Base-by-base conservation (phyloP, 2,329 filamentous ascomycete genomes). In the Paracorniculantispora psalliotae region DNA sequence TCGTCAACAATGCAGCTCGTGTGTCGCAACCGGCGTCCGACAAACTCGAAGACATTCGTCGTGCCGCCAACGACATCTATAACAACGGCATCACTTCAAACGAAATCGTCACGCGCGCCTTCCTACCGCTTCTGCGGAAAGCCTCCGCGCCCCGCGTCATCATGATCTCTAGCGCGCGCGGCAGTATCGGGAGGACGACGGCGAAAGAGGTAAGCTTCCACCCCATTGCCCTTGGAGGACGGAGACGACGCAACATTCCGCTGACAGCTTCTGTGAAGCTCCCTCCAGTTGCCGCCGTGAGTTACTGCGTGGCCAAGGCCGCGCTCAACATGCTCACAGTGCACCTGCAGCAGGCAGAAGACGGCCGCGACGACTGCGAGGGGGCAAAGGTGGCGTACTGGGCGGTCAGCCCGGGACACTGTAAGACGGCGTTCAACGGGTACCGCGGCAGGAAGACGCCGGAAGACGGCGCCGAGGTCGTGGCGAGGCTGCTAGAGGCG, bases 281-380 rank as follows among this genome's bases (percentile, higher is more conserved):
- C 33, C 52, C 23, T 15, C 44, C 19, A 9, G 43, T 28, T 17
- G 30, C 39, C 3, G 39, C 60, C 0, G 26, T 60, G 25, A 60
- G 62, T 13, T 64, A 64, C 39, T 60, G 61, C 41, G 46, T 66
- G 19, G 56, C 57, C 25, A 63, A 67, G 33, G 61, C 63, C 4
- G 64, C 56, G 2, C 57, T 67, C 17, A 66, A 63, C 61, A 66
- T 65, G 64, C 49, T 64, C 51, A 54, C 60, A 21, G 39, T 66
- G 33, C 59, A 64, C 13, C 59, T 61, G 17, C 61, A 63, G 53
- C 39, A n/a, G 17, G 23, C 48, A 12, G 62, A 67, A 6, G 62
- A 63, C 23, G 15, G 37, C 37, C 21, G n/a, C 25, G 19, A 46
- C 12, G 50, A 25, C 39, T 46, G 53, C 19, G 25, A 51, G 49